Percentiles rank a stretch among this genome's conserved stretches.
These are phyloP conservation scores for Tolypocladium tundrense DNA, from an alignment of 2,329 filamentous ascomycete species.

Conservation along the genomic window DNA sequence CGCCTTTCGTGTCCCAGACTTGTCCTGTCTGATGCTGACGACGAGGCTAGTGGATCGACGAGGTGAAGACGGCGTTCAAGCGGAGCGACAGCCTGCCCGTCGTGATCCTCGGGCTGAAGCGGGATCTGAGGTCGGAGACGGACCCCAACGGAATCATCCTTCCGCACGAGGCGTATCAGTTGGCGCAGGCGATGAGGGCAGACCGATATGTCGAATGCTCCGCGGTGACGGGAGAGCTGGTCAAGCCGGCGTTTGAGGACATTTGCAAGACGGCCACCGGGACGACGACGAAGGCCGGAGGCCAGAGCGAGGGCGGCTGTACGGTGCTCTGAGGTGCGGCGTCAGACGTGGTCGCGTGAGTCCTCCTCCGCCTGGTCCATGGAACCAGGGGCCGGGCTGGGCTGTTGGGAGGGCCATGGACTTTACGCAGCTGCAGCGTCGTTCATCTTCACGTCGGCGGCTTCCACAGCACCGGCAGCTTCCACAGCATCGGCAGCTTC, in stretches of 20 bases:
- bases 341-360: neutral
- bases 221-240: conserved; percentile 47
- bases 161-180: conserved; percentile 48
- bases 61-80: conserved; percentile 38
- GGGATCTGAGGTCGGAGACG: conserved; percentile 46
- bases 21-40: conserved; percentile 2
- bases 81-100: conserved; percentile 40
- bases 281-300: conserved; percentile 33
- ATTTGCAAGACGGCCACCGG: conserved; percentile 45
- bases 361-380: neutral
- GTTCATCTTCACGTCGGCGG: conserved; percentile 27
- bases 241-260: conserved; percentile 49
- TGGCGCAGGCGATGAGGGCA: conserved; percentile 47
- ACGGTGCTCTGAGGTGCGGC: conserved; percentile 29
- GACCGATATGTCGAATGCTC: conserved; percentile 58
- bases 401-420: neutral
- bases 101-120: conserved; percentile 49
- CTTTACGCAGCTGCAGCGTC: conserved; percentile 17
- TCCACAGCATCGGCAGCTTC: too few species aligned
- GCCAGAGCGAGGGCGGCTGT: conserved; percentile 47
- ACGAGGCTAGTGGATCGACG: conserved; percentile 43
- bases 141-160: conserved; percentile 52
- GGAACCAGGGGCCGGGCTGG: neutral
- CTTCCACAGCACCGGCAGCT: conserved; percentile 8
- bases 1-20: neutral